Evolutionary conservation across 441 rosid species (phyloP).

Genomic region (Euphorbia corollata): DNA sequence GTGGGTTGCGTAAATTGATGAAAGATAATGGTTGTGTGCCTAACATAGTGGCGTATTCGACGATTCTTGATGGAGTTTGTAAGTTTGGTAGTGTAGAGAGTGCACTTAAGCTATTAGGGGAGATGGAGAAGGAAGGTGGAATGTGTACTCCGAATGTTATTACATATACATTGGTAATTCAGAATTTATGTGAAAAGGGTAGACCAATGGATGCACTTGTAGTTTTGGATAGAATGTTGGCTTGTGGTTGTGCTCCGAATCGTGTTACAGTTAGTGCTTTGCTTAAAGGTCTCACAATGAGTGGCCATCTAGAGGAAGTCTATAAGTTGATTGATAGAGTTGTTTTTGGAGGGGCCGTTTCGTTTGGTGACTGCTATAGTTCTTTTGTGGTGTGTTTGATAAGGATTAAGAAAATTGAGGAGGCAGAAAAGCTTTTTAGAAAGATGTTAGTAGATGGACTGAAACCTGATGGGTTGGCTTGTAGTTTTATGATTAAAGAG

Average conservation of each 20-base stretch:
- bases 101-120: conserved; percentile 51
- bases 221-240: conserved; percentile 64
- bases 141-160: conserved; percentile 53
- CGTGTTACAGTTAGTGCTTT: conserved; percentile 56
- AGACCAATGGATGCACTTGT: conserved; percentile 44
- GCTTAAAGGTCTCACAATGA: conserved; percentile 46
- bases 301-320: conserved; percentile 20
- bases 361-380: conserved; percentile 56
- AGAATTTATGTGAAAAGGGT: conserved; percentile 49
- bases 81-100: conserved; percentile 42
- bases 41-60: conserved; percentile 50
- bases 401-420: conserved; percentile 37
- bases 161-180: conserved; percentile 61
- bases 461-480: conserved; percentile 61
- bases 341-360: conserved; percentile 42
- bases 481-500: conserved; percentile 54
- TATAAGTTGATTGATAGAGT: conserved; percentile 17
- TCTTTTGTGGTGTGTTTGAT: conserved; percentile 45
- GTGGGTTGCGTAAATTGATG: conserved; percentile 42
- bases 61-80: conserved; percentile 57
- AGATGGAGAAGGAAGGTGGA: conserved; percentile 62
- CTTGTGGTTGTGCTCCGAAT: conserved; percentile 50
- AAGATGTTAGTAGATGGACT: conserved; percentile 38
- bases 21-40: conserved; percentile 45
- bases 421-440: conserved; percentile 53